phyloP scores from a whole-genome alignment of 805 yeast genomes.

The Metschnikowia rubicola region DNA sequence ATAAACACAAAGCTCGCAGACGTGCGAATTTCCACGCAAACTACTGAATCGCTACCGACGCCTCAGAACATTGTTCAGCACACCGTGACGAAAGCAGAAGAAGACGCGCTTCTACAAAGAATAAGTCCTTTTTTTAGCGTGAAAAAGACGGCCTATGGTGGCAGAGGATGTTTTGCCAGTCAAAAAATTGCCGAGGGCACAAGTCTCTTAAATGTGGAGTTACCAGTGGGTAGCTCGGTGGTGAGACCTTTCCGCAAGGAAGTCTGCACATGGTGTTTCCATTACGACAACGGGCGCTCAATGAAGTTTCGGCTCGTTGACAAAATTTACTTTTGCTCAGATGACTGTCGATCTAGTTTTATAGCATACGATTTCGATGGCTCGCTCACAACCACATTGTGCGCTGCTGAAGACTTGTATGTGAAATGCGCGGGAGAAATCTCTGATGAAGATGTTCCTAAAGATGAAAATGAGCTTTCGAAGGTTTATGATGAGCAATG shows the following conservation, averaged over 20 bases:
- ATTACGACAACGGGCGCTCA: slow-evolving; percentile 45
- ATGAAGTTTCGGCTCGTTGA: slow-evolving; percentile 39
- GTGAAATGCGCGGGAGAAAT: slow-evolving; percentile 25
- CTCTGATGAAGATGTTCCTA: slow-evolving; percentile 16
- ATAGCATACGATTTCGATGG: slow-evolving; percentile 30
- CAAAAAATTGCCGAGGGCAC: slow-evolving; percentile 39
- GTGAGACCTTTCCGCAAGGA: slow-evolving; percentile 57
- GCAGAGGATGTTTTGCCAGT: slow-evolving; percentile 60
- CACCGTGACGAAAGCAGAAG: not conserved
- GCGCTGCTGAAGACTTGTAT: slow-evolving; percentile 34
- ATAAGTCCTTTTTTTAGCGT: slow-evolving; percentile 27
- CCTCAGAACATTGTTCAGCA: not conserved
- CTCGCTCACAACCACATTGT: slow-evolving; percentile 32
- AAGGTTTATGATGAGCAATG: slow-evolving; percentile 29
- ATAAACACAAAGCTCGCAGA: not conserved
- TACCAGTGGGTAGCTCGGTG: slow-evolving; percentile 48
- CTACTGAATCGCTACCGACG: not conserved
- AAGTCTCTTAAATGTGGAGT: slow-evolving; percentile 33
- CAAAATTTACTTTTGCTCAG: slow-evolving; percentile 49
- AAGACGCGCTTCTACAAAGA: slow-evolving; percentile 4
- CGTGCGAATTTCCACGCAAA: not conserved
- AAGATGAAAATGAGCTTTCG: slow-evolving; percentile 8
- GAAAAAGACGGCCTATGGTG: slow-evolving; percentile 44
- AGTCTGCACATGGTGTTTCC: slow-evolving; percentile 54
- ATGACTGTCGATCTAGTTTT: slow-evolving; percentile 41